Base-by-base conservation (phyloP, 768 basidiomycete species). In the Podaxis mareebaensis region DNA sequence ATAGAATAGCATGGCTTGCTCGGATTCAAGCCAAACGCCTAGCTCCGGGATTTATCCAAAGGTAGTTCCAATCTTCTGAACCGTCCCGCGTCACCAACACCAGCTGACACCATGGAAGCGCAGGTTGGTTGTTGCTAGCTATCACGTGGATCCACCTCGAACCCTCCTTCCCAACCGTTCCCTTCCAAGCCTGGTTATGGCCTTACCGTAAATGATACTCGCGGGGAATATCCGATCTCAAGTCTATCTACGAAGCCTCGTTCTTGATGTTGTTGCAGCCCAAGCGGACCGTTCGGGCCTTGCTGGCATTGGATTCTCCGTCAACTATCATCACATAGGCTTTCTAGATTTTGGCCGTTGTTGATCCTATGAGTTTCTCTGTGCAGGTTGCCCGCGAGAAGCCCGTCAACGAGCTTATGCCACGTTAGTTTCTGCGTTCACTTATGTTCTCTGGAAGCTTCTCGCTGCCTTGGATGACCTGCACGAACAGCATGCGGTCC, bases 271-370 rank as follows among this genome's bases (percentile, higher is more conserved):
- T 28, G 24, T 17, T 8, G 36, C 2, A 46, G n/a, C 52, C 17
- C 24, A 30, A 33, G 52, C 60, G 52, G 60, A 61, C 60, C 52
- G 52, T 46, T 22, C 52, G 60, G 60, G 42, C 26, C 59, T 33
- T 22, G 3, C 17, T 13, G 26, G 20, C 15, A n/a, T 40, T 26
- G 2, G 8, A 15, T 38, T 58, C 46, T 3, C 30, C 17, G 4
- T 4, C 53, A 36, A 46, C 26, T 40, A 26, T 7, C 42, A 46
- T 46, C 42, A 42, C 42, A 22, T 24, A 60, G 24, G 20, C 15
- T 40, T 6, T 52, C 13, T 60, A 4, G 20, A 52, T 30, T 44
- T 44, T 44, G 30, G 22, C 60, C 52, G 52, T 28, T 36, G 28
- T 61, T 61, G 60, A 61, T 61, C 60, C 60, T 33, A 44, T 11